Evolutionary conservation across 2,329 filamentous ascomycete species (phyloP).

Genomic region (Hansfordia pulvinata): DNA sequence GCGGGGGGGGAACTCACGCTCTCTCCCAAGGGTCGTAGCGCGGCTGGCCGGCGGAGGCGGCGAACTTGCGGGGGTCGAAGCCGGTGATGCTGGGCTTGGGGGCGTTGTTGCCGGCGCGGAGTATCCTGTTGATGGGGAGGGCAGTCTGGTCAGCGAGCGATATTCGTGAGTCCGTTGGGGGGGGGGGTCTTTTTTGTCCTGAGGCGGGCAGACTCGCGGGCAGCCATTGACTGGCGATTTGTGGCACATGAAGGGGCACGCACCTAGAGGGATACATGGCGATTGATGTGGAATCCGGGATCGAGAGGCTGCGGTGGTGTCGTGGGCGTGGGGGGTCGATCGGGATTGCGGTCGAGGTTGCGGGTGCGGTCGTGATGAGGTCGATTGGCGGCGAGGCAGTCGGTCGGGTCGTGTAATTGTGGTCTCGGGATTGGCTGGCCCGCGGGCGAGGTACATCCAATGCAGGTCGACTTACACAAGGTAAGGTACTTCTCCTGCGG

Average conservation of each 20-base stretch:
- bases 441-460: too few relatives aligned
- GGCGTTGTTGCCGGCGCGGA: constrained; percentile 32
- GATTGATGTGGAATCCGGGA: constrained; percentile 3
- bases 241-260: not conserved
- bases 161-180: too few relatives aligned
- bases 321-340: too few relatives aligned
- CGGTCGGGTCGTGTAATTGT: constrained; percentile 1
- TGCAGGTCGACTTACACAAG: too few relatives aligned
- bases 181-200: too few relatives aligned
- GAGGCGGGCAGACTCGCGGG: not conserved
- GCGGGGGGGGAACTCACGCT: constrained; percentile 31
- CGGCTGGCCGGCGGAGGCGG: constrained; percentile 50
- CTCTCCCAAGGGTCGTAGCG: constrained; percentile 55
- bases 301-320: too few relatives aligned
- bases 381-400: too few relatives aligned
- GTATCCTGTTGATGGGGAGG: constrained; percentile 23
- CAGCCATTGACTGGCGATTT: not conserved
- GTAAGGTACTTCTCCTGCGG: too few relatives aligned
- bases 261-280: constrained; percentile 23
- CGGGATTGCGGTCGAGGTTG: too few relatives aligned
- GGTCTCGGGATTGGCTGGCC: too few relatives aligned
- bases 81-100: constrained; percentile 70
- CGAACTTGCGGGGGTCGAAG: constrained; percentile 77
- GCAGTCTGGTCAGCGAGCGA: too few relatives aligned
- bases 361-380: too few relatives aligned